Base-by-base conservation (phyloP, 768 basidiomycete species). In the Naganishia randhawae region DNA sequence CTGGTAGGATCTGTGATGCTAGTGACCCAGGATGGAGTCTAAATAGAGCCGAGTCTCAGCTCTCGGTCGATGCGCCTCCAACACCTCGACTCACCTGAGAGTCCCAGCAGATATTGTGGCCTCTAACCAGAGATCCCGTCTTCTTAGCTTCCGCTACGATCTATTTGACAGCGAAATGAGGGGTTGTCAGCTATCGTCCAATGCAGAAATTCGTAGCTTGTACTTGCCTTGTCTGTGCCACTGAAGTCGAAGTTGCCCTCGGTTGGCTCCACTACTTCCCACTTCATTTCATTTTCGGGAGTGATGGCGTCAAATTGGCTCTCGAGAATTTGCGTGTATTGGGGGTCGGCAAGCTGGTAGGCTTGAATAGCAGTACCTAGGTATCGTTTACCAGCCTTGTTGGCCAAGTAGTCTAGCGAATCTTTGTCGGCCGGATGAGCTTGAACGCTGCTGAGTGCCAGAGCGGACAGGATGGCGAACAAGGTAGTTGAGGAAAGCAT, bases 261-360 rank as follows among this genome's bases (percentile, higher is more conserved):
- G 25, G 65, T 35, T 19, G 75, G 73, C 64, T 76, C 50, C 27
- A 76, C 71, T 17, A 76, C 73, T 64, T 74, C 73, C 75, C 75
- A 76, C 48, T 76, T 76, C 71, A 74, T 71, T 71, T 76, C 75
- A 50, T 76, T 76, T 51, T 76, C 75, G 27, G 73, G 73, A 14
- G 75, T 76, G 66, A 68, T 72, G 55, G 71, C 71, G 42, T 69
- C 55, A 63, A 76, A 76, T 48, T 76, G 65, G 1, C 50, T 37
- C 19, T 76, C 72, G 41, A 74, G 65, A 42, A 76, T 70, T 0
- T 71, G 39, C 22, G 33, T 29, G 65, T 70, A 76, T 27, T 31
- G 27, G 17, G 70, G 62, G 35, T 53, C 27, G 32, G 65, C 72
- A 25, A 68, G 37, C 62, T 76, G 71, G 69, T 70, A 73, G n/a